Evolutionary conservation across 163 green algal species (phyloP).

Genomic region (Chlamydomonas reinhardtii): DNA sequence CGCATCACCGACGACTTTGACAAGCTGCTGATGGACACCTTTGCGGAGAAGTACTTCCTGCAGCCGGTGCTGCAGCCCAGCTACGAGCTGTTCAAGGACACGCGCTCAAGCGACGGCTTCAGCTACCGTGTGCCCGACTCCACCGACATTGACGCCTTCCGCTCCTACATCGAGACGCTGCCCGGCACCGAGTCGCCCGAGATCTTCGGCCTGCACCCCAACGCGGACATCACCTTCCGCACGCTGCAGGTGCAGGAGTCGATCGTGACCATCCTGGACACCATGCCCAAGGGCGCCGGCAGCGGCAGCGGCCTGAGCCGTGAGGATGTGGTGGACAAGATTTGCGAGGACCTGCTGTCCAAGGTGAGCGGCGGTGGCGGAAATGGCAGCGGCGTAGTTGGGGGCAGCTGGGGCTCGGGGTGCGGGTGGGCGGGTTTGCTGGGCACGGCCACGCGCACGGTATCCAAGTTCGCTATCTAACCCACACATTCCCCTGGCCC

Average conservation of each 20-base stretch:
- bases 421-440: no score
- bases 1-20: conserved; percentile 97
- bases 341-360: conserved; percentile 89
- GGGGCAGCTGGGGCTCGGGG: no score
- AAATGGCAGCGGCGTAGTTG: no score
- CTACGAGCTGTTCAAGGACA: conserved; percentile 87
- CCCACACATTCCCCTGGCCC: background rate
- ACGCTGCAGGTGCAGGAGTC: conserved; percentile 84
- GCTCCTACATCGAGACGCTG: conserved; percentile 87
- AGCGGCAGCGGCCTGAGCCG: conserved; percentile 73
- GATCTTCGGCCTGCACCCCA: conserved; percentile 95
- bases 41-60: conserved; percentile 87
- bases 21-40: conserved; percentile 93
- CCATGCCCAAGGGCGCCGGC: conserved; percentile 88
- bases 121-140: conserved; percentile 83
- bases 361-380: conserved; percentile 66
- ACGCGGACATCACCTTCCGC: conserved; percentile 95
- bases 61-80: conserved; percentile 62
- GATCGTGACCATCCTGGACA: conserved; percentile 88
- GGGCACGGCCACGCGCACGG: no score
- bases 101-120: conserved; percentile 67
- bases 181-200: conserved; percentile 89
- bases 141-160: conserved; percentile 86
- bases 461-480: background rate
- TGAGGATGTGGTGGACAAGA: conserved; percentile 91